These are phyloP conservation scores for Tagetes patula DNA, from an alignment of 129 eudicot genomes.

Conservation along the genomic window DNA sequence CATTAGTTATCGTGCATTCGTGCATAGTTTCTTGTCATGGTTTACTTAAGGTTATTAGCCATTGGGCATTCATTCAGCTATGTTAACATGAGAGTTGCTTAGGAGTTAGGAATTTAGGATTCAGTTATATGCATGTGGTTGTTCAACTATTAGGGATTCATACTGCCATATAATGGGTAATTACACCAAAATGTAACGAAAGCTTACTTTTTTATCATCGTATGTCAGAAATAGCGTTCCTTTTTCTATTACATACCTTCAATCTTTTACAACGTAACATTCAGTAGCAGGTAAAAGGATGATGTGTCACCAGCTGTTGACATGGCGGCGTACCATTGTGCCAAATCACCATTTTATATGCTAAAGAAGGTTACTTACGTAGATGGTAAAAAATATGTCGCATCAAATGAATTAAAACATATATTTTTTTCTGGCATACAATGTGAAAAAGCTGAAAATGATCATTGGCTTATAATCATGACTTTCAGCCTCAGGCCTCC, in stretches of 20 bases:
- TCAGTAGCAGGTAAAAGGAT: not conserved
- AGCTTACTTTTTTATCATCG: not conserved
- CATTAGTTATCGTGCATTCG: not conserved
- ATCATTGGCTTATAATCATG: constrained; percentile 3
- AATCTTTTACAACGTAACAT: not conserved
- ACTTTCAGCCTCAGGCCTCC: not conserved
- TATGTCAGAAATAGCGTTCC: not conserved
- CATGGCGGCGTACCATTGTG: not conserved
- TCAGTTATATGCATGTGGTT: not conserved
- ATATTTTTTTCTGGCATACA: not conserved
- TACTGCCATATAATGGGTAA: not conserved
- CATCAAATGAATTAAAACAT: not conserved
- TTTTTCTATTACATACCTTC: not conserved
- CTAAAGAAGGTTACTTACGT: not conserved
- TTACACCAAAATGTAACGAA: not conserved
- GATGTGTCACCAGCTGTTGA: not conserved
- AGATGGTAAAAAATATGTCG: not conserved
- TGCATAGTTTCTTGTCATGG: not conserved
- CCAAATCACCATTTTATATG: not conserved
- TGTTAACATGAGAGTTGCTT: not conserved
- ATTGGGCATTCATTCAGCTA: not conserved
- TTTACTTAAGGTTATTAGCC: not conserved
- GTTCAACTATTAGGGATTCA: not conserved
- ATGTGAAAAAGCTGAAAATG: not conserved
- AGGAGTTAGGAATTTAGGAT: not conserved